Percentiles rank a stretch among this genome's conserved stretches.
phyloP scores from a whole-genome alignment of 2,329 filamentous ascomycete genomes.

The Chaetomiaceae sp. region DNA sequence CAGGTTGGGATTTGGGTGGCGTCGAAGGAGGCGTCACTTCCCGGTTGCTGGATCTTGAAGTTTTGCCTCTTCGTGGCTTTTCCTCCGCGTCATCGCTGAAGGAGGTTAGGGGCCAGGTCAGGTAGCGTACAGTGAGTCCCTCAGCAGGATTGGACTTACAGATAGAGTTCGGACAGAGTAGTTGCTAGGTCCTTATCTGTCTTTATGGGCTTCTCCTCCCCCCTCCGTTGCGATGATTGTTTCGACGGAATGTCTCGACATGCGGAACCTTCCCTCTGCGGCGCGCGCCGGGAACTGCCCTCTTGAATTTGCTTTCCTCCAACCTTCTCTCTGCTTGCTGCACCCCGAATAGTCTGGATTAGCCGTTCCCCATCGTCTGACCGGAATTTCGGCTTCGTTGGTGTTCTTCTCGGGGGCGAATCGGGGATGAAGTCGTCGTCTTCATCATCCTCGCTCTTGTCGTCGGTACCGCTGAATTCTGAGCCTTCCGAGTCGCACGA shows the following conservation, averaged over 20 bases:
- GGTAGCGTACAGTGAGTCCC: background rate
- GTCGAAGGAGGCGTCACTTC: conserved; percentile 15
- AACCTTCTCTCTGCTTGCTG: background rate
- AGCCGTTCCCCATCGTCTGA: background rate
- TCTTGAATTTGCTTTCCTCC: too few relatives aligned
- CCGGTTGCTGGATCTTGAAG: background rate
- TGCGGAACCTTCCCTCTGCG: too few relatives aligned
- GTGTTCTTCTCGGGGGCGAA: background rate
- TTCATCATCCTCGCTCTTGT: conserved; percentile 6
- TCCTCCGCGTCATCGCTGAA: conserved; percentile 3
- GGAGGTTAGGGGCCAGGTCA: background rate
- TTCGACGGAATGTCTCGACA: too few relatives aligned
- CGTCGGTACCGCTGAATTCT: conserved; percentile 13
- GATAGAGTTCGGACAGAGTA: conserved; percentile 18
- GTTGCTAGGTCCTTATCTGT: conserved; percentile 16
- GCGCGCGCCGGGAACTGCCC: too few relatives aligned
- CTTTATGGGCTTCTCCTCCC: background rate
- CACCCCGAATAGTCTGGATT: background rate
- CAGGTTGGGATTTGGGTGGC: conserved; percentile 19
- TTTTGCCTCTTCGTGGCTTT: too few relatives aligned
- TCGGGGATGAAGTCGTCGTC: conserved; percentile 5
- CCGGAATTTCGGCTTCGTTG: background rate
- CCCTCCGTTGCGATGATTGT: background rate
- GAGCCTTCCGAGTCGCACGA: conserved; percentile 17
- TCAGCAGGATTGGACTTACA: conserved; percentile 12